These are phyloP conservation scores for Plantago rigida DNA, from an alignment of 305 asterid genomes.

Conservation along the genomic window DNA sequence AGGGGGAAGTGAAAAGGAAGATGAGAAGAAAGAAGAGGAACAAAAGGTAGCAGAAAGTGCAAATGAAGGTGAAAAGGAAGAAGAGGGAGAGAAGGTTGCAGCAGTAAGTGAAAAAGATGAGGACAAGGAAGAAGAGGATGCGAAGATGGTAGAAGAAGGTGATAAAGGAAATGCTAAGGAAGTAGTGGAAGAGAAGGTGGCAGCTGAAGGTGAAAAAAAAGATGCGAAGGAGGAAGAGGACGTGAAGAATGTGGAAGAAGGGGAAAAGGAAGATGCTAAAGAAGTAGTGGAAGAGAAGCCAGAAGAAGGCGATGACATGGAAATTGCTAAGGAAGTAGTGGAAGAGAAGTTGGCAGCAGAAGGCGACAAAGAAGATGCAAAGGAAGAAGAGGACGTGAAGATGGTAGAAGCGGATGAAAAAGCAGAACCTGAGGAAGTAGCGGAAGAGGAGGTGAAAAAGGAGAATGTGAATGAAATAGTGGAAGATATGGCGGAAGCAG, in stretches of 20 bases:
- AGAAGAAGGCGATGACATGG: slow-evolving; percentile 16
- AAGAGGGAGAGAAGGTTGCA: background rate
- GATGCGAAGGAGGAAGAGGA: slow-evolving; percentile 13
- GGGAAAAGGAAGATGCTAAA: slow-evolving; percentile 4
- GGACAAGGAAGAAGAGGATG: background rate
- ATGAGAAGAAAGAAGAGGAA: background rate
- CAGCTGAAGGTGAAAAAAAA: slow-evolving; percentile 2
- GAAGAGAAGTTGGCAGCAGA: slow-evolving; percentile 21
- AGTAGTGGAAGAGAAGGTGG: slow-evolving; percentile 1
- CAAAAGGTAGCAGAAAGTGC: slow-evolving; percentile 5
- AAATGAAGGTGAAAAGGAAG: slow-evolving; percentile 4
- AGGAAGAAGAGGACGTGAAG: slow-evolving; percentile 21
- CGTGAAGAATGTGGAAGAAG: slow-evolving; percentile 11
- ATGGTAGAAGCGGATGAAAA: slow-evolving; percentile 10
- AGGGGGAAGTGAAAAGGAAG: slow-evolving; percentile 1
- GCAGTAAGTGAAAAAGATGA: background rate
- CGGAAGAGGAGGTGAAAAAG: slow-evolving; percentile 22
- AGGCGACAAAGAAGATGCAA: slow-evolving; percentile 11
- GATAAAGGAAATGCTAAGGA: background rate
- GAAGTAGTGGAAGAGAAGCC: slow-evolving; percentile 22
- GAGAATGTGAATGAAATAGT: slow-evolving; percentile 31
- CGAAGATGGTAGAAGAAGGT: background rate
- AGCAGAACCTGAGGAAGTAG: slow-evolving; percentile 12
- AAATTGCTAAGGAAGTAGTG: background rate
- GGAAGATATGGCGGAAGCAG: slow-evolving; percentile 28